Conservation (phyloP, 371 early-diverging fungal genomes). For the Lichtheimia hyalospora region DNA sequence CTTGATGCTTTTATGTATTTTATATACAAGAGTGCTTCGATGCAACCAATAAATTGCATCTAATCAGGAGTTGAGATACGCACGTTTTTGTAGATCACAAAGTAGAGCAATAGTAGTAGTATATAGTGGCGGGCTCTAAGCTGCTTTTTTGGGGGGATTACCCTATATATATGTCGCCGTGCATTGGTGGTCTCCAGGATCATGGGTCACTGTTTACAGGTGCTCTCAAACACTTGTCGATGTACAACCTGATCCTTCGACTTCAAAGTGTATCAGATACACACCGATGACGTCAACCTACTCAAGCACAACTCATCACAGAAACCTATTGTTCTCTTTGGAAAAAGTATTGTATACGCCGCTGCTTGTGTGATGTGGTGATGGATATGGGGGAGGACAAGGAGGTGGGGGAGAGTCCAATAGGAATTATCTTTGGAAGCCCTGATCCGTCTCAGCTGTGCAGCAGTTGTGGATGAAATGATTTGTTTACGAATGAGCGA, state of each 20-base stretch:
- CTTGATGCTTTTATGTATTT: neutral
- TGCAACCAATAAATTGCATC: conserved; percentile 14
- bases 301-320: neutral
- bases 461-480: no score
- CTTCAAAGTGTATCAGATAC: conserved; percentile 1
- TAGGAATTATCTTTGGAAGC: no score
- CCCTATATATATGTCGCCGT: neutral
- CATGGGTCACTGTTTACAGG: conserved; percentile 1
- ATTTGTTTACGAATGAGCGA: no score
- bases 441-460: no score
- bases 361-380: no score
- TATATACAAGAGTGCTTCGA: conserved; percentile 5
- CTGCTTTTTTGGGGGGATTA: neutral
- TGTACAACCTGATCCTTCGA: neutral
- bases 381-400: no score
- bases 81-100: neutral
- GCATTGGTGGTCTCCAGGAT: neutral
- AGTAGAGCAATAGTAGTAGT: no score
- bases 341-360: no score
- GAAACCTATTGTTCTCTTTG: neutral
- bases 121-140: no score
- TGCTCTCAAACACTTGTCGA: neutral
- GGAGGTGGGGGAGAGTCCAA: no score
- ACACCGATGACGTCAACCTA: neutral
- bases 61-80: conserved; percentile 6